Evolutionary conservation across 1,284 basidiomycete species (phyloP), one percentile per base, ranked within the genome.

Genomic region (Ceratobasidium sp.): DNA sequence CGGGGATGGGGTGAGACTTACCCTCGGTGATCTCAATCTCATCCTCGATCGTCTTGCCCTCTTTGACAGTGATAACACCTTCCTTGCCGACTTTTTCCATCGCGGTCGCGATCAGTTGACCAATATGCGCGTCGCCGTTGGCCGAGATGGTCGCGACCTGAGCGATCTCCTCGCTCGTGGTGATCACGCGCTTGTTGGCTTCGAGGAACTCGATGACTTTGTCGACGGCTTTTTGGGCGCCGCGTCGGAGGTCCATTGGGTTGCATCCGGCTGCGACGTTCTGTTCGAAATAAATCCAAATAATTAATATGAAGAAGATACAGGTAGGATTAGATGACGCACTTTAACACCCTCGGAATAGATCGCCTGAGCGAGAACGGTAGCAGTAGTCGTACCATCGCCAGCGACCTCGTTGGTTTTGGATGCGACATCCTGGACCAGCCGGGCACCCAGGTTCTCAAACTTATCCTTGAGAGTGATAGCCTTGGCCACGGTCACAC

Each of bases 31-130:
- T 97, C 86, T 99, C 97, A 85, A 99, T 99, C 88, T 98, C 94
- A 85, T 99, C 97, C 83, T 98, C 96, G 82, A 97, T 97, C 15
- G 97, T 99, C 81, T 94, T 92, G 77, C 97, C 97, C 87, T 99
- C 97, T 90, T 98, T 98, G 86, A 99, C 97, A 80, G 97, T 99
- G 89, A 99, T 99, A 85, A 99, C 97, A 86, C 97, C 97, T 88
- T 99, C 97, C 89, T 98, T 98, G 85, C 97, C 97, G 80, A 99
- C 97, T 87, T 98, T 98, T 88, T 99, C 97, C 97, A 99, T 99
- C 2, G 97, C 97, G 84, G 97, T 96, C n/a, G 97, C 97, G 86
- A 99, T 99, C 84, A 99, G 91, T 86, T 94, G 92, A 77, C 97
- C 97, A 82, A 99, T 91, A 86, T 99, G 97, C 26, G 88, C 89